Base-by-base conservation (phyloP, 345 rosid species). In the Sonneratia alba region DNA sequence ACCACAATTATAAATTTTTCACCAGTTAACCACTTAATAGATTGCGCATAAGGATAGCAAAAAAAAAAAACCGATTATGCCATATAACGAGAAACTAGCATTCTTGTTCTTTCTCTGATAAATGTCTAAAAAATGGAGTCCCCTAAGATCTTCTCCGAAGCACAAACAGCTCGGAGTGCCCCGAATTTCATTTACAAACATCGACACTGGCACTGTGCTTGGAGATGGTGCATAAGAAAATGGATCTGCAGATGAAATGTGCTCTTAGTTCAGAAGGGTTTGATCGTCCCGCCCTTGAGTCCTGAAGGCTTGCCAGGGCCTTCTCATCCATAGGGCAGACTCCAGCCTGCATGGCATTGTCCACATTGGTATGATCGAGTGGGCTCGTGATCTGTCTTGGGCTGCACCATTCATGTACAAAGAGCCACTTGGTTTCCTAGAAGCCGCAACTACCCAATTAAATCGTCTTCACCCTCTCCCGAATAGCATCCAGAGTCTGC, bases 381-480 rank as follows among this genome's bases (percentile, higher is more conserved):
- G 81, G 38, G 7, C 76, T 55, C 1, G 14, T 76, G 45, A 45
- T 65, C 75, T 82, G 91, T 38, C 88, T 0, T 77, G 78, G 76
- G 77, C 76, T 27, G 80, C n/a, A 75, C 87, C 97, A 15, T 83
- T 85, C 76, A 83, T 74, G 65, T 79, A 74, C 79, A 84, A n/a
- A n/a, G 78, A 51, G 85, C 59, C 8, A 87, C 82, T 76, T 80
- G 83, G 80, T 68, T 80, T 85, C 70, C 94, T 96, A 22, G 79
- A 84, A 57, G 97, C 66, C 11, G 66, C 77, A 14, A 96, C 89
- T 8, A 91, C 32, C 94, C 71, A 91, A 77, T 75, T 96, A 98
- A 89, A 96, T 96, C 43, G 88, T 91, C 85, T 89, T 96, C 99
- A 96, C 91, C 82, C 97, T 89, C 80, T 92, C 99, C 76, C 99